Percentiles rank a stretch among this genome's conserved stretches.
These are phyloP conservation scores for Pyrenochaeta sp. DNA, from an alignment of 2,329 filamentous ascomycete species.

Conservation along the genomic window DNA sequence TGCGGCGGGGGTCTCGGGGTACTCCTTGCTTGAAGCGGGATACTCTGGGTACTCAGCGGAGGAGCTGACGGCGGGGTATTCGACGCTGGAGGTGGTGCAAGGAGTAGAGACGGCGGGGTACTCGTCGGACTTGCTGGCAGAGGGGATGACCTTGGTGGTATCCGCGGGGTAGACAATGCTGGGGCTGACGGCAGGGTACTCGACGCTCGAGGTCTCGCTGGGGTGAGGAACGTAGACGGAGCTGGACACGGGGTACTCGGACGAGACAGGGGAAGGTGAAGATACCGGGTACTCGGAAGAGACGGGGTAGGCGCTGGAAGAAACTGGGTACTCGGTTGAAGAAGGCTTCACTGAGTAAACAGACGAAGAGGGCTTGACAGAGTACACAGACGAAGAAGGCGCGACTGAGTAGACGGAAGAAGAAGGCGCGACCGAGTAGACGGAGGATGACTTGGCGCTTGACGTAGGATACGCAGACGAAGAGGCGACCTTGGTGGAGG, in stretches of 20 bases:
- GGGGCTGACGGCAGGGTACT: conserved; percentile 1
- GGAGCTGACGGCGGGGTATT: conserved; percentile 8
- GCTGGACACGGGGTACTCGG: conserved; percentile 1
- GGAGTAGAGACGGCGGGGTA: conserved; percentile 5
- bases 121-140: neutral
- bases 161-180: conserved; percentile 15
- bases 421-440: neutral
- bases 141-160: conserved; percentile 3
- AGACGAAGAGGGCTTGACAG: neutral
- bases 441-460: conserved; percentile 2
- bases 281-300: no score
- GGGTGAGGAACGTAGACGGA: conserved; percentile 6
- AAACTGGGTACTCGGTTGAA: neutral
- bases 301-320: neutral
- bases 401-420: neutral
- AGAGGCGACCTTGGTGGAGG: neutral
- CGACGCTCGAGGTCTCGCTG: neutral
- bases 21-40: no score
- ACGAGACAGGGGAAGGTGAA: no score
- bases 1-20: conserved; percentile 5
- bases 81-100: neutral
- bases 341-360: neutral
- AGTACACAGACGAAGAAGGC: conserved; percentile 2
- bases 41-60: conserved; percentile 4
- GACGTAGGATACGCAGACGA: conserved; percentile 7